Evolutionary conservation across 257 asterid genomes (phyloP), one percentile per base, ranked within the genome.

Genomic region (Verbascum thapsus): DNA sequence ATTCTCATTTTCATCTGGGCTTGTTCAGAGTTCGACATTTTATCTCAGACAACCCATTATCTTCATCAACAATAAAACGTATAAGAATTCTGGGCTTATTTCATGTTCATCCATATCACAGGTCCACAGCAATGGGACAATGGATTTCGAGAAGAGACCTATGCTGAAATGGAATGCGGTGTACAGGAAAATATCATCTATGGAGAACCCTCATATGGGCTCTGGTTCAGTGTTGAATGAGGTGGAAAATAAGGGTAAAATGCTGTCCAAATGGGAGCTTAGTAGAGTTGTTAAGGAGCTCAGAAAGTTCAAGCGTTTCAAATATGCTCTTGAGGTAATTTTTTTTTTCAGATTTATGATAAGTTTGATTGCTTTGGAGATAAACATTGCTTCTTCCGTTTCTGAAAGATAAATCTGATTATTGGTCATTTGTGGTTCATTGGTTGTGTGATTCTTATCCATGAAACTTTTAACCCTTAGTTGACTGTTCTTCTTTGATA

Each of bases 251-350:
- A 88, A 75, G 47, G 94, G 95, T 4, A 82, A 84, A 35, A 71
- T 22, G 56, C 69, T 90, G 5, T 34, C 88, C 0, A 87, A 82
- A 73, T 86, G 95, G 88, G 96, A 90, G 77, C 87, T 94, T 66
- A 79, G 74, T 34, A 74, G 89, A 44, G 70, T 87, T 44, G 88
- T 84, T 18, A 94, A 81, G 87, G 95, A 90, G 85, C 87, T 94
- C 44, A 76, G 99, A 76, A 85, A 87, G 74, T 90, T 78, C 77
- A 76, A 76, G 75, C 95, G 95, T 65, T 84, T 37, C 74, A 75
- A 78, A 49, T 62, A 53, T 54, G 97, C 99, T 56, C 96, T 94
- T 64, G 83, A 94, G 96, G 99, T 94, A 69, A 0, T 45, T 53
- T 55, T 64, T 30, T 15, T 34, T 47, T 58, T 44, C 50, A 32